Conservation (phyloP, 1,284 basidiomycete genomes). For the Ganoderma lingzhi region DNA sequence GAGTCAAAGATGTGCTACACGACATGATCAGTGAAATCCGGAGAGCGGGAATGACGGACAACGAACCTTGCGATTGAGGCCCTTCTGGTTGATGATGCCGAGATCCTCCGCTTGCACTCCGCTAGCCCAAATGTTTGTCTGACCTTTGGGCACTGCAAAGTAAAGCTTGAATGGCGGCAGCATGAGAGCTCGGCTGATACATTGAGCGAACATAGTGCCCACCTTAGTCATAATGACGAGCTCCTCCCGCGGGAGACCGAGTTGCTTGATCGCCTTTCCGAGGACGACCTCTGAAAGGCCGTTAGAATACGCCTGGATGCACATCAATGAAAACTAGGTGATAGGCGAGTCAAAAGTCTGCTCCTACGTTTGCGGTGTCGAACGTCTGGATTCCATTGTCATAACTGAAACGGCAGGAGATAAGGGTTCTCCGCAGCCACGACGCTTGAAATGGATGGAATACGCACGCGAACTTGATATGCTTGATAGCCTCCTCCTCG, state of each 20-base stretch:
- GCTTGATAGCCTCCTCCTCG: conserved; percentile 47
- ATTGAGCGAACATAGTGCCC: background rate
- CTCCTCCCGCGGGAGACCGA: conserved; percentile 60
- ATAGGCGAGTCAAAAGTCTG: background rate
- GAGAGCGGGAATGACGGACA: no score
- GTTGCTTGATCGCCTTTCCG: conserved; percentile 65
- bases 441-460: background rate
- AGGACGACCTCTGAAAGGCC: conserved; percentile 62
- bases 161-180: background rate
- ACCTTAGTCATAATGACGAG: conserved; percentile 67
- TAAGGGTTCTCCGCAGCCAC: background rate
- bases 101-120: conserved; percentile 23
- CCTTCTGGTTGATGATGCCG: conserved; percentile 46
- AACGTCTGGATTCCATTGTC: conserved; percentile 60
- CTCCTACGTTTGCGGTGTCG: conserved; percentile 55
- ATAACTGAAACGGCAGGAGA: conserved; percentile 28
- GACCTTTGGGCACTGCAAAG: conserved; percentile 39
- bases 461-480: conserved; percentile 49
- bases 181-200: background rate
- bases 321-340: background rate
- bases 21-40: background rate
- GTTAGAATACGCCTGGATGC: conserved; percentile 42
- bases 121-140: background rate
- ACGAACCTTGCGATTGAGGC: conserved; percentile 43
- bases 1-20: conserved; percentile 53